Evolutionary conservation across 1,139 yeast species (phyloP).

Genomic region (Kluyveromyces sp.): DNA sequence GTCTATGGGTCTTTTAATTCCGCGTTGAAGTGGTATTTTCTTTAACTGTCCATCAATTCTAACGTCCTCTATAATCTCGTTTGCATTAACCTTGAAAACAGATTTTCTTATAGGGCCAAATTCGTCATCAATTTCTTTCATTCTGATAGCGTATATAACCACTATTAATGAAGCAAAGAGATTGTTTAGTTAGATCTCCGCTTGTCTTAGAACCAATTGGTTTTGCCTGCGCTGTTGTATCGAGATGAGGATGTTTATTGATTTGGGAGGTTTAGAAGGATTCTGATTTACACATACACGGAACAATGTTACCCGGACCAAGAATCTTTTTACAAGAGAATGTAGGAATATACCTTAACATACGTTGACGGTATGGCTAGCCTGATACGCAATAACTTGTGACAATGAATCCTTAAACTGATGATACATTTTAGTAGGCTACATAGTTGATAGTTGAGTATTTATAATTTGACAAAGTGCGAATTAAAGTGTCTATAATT

Average conservation of each 20-base stretch:
- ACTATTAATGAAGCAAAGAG: neutral
- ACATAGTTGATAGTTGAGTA: neutral
- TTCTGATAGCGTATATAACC: slow-evolving; percentile 1
- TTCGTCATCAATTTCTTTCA: slow-evolving; percentile 19
- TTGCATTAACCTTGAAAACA: slow-evolving; percentile 14
- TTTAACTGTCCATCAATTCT: slow-evolving; percentile 12
- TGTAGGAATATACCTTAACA: neutral
- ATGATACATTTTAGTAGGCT: neutral
- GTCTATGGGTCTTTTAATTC: slow-evolving; percentile 4
- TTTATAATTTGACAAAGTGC: slow-evolving; percentile 3
- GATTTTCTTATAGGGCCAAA: slow-evolving; percentile 24
- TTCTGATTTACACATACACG: neutral
- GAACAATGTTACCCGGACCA: neutral
- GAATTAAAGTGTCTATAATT: slow-evolving; percentile 4
- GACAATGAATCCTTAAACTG: neutral
- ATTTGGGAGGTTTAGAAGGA: neutral
- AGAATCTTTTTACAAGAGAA: neutral
- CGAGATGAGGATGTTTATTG: neutral
- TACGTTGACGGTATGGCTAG: neutral
- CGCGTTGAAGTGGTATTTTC: slow-evolving; percentile 9
- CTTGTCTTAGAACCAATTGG: no score
- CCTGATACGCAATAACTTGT: neutral
- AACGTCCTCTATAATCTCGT: slow-evolving; percentile 17
- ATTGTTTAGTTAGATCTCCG: no score
- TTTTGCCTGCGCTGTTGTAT: neutral